These are phyloP conservation scores for Pezizomycotina sp. DNA, from an alignment of 2,329 filamentous ascomycete genomes.

Conservation along the genomic window DNA sequence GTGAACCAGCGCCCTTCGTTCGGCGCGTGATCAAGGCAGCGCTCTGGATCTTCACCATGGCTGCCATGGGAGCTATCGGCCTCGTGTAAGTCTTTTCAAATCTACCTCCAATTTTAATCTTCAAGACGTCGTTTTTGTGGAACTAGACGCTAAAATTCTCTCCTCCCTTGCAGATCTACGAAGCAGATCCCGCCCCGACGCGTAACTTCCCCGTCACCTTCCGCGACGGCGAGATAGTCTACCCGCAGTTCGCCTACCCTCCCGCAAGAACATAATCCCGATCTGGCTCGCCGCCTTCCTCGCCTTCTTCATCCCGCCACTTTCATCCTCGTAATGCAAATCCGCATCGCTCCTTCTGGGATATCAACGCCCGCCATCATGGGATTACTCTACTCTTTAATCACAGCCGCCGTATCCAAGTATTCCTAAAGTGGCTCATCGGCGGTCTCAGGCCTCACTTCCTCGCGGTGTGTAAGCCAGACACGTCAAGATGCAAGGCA, in stretches of 20 bases:
- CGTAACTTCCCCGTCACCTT: conserved; percentile 56
- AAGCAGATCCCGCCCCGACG: conserved; percentile 46
- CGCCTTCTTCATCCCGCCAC: conserved; percentile 48
- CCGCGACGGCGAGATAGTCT: conserved; percentile 49
- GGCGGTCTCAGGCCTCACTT: conserved; percentile 58
- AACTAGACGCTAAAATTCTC: neutral
- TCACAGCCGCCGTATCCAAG: conserved; percentile 56
- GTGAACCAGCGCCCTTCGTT: conserved; percentile 43
- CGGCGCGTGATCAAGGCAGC: conserved; percentile 54
- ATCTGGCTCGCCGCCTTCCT: conserved; percentile 55
- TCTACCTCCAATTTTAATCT: conserved; percentile 19
- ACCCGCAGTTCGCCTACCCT: conserved; percentile 55
- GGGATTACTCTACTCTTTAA: conserved; percentile 52
- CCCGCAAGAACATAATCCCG: conserved; percentile 50
- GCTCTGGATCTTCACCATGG: conserved; percentile 53
- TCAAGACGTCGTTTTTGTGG: conserved; percentile 1
- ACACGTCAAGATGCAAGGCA: conserved; percentile 30
- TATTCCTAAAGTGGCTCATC: conserved; percentile 60
- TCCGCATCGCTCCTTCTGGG: conserved; percentile 53
- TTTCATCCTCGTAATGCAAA: conserved; percentile 48
- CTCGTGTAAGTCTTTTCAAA: conserved; percentile 42
- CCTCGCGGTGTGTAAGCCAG: conserved; percentile 37
- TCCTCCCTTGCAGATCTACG: conserved; percentile 37
- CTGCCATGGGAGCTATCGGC: conserved; percentile 46
- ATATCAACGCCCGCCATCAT: conserved; percentile 54